phyloP scores from a whole-genome alignment of 805 yeast species.

The Wickerhamiella lipophila region DNA sequence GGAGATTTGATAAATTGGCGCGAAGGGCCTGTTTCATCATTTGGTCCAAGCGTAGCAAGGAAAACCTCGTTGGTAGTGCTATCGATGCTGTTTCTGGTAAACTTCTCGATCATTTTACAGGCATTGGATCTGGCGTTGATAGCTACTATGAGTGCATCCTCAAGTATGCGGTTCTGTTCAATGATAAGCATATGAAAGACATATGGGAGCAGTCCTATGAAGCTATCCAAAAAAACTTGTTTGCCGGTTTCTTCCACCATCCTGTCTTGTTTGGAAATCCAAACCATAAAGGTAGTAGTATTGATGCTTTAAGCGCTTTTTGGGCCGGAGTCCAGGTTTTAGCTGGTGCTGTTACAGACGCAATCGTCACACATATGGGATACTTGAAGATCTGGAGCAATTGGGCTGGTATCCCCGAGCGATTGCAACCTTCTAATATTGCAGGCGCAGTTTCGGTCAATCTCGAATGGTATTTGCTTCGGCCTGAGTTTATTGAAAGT shows the following conservation, averaged over 20 bases:
- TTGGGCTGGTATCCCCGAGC: constrained; percentile 74
- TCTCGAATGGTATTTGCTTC: constrained; percentile 80
- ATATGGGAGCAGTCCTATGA: constrained; percentile 45
- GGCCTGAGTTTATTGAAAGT: constrained; percentile 88
- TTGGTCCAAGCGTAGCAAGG: constrained; percentile 52
- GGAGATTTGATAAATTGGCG: constrained; percentile 50
- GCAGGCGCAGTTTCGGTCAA: constrained; percentile 30
- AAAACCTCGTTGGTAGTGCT: constrained; percentile 68
- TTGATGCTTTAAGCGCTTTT: constrained; percentile 77
- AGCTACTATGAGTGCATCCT: constrained; percentile 82
- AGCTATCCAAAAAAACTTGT: constrained; percentile 42
- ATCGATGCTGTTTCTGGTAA: constrained; percentile 45
- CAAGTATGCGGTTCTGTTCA: constrained; percentile 61
- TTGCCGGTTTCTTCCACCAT: constrained; percentile 38
- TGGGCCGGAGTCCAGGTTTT: constrained; percentile 77
- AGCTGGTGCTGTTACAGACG: constrained; percentile 59
- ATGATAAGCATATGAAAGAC: constrained; percentile 38
- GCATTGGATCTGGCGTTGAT: constrained; percentile 85
- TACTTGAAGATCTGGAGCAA: constrained; percentile 67
- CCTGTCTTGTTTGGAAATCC: constrained; percentile 51
- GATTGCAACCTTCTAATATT: constrained; percentile 46
- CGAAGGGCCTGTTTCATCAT: constrained; percentile 50
- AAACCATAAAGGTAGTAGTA: constrained; percentile 45
- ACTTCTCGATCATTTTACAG: constrained; percentile 52
- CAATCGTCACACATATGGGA: constrained; percentile 46